phyloP scores from a whole-genome alignment of 768 basidiomycete species.

The Steccherinum ochraceum region DNA sequence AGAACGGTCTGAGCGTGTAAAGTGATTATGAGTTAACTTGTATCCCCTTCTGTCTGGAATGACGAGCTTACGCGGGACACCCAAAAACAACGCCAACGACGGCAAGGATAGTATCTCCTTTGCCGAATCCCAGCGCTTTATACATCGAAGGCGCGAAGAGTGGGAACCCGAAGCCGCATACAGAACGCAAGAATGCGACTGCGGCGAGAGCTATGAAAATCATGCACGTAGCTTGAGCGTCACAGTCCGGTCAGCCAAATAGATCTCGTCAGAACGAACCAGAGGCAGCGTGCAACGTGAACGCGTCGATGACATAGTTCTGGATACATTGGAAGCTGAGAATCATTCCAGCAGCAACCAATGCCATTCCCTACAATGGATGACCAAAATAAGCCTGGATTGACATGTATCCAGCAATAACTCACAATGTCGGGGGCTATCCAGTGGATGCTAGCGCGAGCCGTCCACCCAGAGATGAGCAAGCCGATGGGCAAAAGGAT shows the following conservation, averaged over 20 bases:
- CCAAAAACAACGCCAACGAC: constrained; percentile 49
- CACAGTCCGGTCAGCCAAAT: constrained; percentile 1
- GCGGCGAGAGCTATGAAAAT: constrained; percentile 52
- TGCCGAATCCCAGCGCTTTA: constrained; percentile 57
- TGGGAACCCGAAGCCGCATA: constrained; percentile 70
- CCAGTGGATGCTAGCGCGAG: constrained; percentile 55
- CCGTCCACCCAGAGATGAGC: constrained; percentile 67
- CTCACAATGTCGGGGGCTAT: constrained; percentile 61
- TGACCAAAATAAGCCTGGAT: constrained; percentile 2
- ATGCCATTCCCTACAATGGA: constrained; percentile 46
- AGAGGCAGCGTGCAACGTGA: constrained; percentile 62
- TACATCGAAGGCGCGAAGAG: constrained; percentile 70
- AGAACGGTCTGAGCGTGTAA: constrained; percentile 29
- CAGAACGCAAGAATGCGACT: constrained; percentile 51
- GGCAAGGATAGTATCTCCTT: constrained; percentile 60
- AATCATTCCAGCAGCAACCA: constrained; percentile 52
- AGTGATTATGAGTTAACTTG: no score
- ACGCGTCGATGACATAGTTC: constrained; percentile 62
- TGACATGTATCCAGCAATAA: no score
- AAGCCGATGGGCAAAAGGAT: constrained; percentile 61
- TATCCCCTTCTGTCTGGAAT: constrained; percentile 25
- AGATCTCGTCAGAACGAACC: constrained; percentile 33
- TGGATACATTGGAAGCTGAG: constrained; percentile 59
- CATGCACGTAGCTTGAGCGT: constrained; percentile 5
- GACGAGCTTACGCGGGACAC: constrained; percentile 49